Evolutionary conservation across 176 grass and related monocot genomes (phyloP).

Genomic region (Aegilops sharonensis): DNA sequence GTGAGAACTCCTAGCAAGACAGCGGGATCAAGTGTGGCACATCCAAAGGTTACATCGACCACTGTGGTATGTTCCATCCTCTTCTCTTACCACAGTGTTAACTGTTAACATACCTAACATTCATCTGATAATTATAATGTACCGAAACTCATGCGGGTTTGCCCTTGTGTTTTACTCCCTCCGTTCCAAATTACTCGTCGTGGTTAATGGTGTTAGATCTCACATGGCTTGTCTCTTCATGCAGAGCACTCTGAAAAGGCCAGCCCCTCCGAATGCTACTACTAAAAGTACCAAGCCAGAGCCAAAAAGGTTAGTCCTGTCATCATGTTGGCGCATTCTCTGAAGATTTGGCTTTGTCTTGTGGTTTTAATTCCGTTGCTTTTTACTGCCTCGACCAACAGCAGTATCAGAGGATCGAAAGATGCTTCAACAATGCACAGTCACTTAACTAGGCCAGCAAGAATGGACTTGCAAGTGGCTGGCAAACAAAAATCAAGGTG

Average conservation of each 20-base stretch:
- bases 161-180: background rate
- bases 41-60: slow-evolving; percentile 10
- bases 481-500: slow-evolving; percentile 73
- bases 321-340: slow-evolving; percentile 9
- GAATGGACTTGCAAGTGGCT: slow-evolving; percentile 38
- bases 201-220: background rate
- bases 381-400: slow-evolving; percentile 26
- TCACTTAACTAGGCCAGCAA: slow-evolving; percentile 30
- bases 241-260: slow-evolving; percentile 51
- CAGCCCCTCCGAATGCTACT: slow-evolving; percentile 34
- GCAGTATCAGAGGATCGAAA: slow-evolving; percentile 28
- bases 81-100: background rate
- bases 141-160: background rate
- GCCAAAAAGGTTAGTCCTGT: slow-evolving; percentile 60
- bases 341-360: background rate
- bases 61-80: slow-evolving; percentile 32
- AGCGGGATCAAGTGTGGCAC: slow-evolving; percentile 11
- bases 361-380: background rate
- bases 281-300: slow-evolving; percentile 46
- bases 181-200: no score
- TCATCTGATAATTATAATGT: background rate
- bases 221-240: slow-evolving; percentile 12
- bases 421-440: slow-evolving; percentile 13
- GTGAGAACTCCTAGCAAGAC: slow-evolving; percentile 33
- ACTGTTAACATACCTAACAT: background rate